phyloP scores from a whole-genome alignment of 495 filamentous ascomycete genomes.

The Hyaloscypha hepaticicola region DNA sequence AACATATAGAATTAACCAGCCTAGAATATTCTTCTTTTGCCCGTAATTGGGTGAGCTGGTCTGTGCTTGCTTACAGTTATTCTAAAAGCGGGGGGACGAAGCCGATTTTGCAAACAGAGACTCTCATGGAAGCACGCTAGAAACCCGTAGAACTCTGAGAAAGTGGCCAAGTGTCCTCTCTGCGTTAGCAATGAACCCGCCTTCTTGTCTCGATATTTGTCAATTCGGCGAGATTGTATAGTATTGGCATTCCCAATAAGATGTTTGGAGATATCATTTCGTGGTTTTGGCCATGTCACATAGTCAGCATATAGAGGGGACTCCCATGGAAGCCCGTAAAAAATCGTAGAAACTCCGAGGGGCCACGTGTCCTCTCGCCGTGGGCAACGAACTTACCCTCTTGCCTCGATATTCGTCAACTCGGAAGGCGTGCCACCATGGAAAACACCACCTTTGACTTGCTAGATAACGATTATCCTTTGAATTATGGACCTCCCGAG shows the following conservation, averaged over 20 bases:
- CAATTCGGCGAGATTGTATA: too few species aligned
- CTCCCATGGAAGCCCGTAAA: slow-evolving; percentile 14
- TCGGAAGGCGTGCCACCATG: slow-evolving; percentile 19
- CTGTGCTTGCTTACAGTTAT: too few species aligned
- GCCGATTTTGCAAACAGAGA: too few species aligned
- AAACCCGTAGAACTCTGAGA: too few species aligned
- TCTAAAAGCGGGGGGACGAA: too few species aligned
- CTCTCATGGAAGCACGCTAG: too few species aligned
- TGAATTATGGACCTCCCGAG: slow-evolving; percentile 10
- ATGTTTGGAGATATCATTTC: slow-evolving; percentile 21
- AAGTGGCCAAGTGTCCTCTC: too few species aligned
- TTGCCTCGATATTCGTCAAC: background rate
- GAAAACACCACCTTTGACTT: slow-evolving; percentile 12
- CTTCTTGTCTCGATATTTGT: too few species aligned
- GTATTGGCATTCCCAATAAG: slow-evolving; percentile 10
- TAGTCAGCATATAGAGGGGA: slow-evolving; percentile 10
- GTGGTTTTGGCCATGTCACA: slow-evolving; percentile 23
- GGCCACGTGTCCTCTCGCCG: slow-evolving; percentile 9
- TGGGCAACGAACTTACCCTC: background rate
- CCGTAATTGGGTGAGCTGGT: too few species aligned
- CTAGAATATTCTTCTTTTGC: too few species aligned
- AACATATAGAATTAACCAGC: too few species aligned
- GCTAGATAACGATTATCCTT: slow-evolving; percentile 14
- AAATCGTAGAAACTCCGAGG: slow-evolving; percentile 21
- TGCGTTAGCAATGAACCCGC: too few species aligned